These are phyloP conservation scores for Pichia sp. DNA, from an alignment of 1,139 yeast genomes.

Conservation along the genomic window DNA sequence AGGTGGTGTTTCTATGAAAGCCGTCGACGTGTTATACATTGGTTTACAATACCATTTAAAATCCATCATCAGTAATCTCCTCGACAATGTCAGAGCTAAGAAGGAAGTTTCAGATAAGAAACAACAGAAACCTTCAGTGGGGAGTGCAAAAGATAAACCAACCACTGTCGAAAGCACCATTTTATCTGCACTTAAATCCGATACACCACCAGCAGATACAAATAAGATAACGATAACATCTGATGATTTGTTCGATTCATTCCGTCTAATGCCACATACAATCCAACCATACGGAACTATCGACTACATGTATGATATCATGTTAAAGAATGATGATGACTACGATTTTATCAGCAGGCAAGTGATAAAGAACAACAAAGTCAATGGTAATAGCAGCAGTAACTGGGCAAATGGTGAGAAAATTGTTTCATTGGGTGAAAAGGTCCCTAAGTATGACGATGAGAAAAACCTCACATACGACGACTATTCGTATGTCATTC, in stretches of 20 bases:
- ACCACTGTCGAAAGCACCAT: background rate
- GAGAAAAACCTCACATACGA: slow-evolving; percentile 3
- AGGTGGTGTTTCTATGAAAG: slow-evolving; percentile 71
- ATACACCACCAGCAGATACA: slow-evolving; percentile 15
- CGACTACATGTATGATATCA: slow-evolving; percentile 29
- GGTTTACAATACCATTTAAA: slow-evolving; percentile 83
- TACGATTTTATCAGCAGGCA: slow-evolving; percentile 28
- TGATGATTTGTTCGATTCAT: slow-evolving; percentile 65
- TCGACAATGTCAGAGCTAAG: slow-evolving; percentile 62
- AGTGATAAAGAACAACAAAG: background rate
- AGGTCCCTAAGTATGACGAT: background rate
- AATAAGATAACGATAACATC: slow-evolving; percentile 47
- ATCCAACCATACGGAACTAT: slow-evolving; percentile 67
- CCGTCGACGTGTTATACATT: slow-evolving; percentile 70
- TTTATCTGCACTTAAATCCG: too few relatives aligned
- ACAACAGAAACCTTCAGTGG: background rate
- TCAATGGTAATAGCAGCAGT: background rate
- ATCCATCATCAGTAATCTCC: slow-evolving; percentile 68
- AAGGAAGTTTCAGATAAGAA: background rate
- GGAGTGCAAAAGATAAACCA: background rate
- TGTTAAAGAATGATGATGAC: slow-evolving; percentile 49
- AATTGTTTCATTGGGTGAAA: slow-evolving; percentile 3
- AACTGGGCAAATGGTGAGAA: slow-evolving; percentile 4
- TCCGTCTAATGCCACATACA: slow-evolving; percentile 63
- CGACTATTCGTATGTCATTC: slow-evolving; percentile 10